Conservation (phyloP, 225 moss, liverwort and hornwort species). For the Pseudoscleropodium purum region DNA sequence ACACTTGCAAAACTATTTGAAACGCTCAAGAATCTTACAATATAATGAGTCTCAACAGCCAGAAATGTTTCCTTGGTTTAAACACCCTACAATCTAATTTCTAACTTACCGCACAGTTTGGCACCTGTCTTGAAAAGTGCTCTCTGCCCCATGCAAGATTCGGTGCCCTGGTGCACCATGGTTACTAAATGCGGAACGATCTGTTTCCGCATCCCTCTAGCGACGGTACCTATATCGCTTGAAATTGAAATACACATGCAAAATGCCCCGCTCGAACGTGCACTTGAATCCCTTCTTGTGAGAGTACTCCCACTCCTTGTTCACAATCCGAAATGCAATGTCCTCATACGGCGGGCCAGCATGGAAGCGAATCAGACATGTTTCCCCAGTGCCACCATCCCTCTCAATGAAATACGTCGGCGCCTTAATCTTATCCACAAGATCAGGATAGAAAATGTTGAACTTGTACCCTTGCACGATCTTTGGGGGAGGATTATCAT, state of each 20-base stretch:
- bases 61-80: background rate
- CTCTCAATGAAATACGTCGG: slow-evolving; percentile 71
- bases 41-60: background rate
- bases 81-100: background rate
- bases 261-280: slow-evolving; percentile 89
- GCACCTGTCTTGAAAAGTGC: background rate
- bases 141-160: background rate
- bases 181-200: background rate
- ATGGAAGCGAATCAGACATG: slow-evolving; percentile 83
- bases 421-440: slow-evolving; percentile 85
- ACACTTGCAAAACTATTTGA: background rate
- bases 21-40: background rate
- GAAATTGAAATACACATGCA: slow-evolving; percentile 95
- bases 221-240: slow-evolving; percentile 83
- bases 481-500: slow-evolving; percentile 93
- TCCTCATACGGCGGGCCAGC: slow-evolving; percentile 97
- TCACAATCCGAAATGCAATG: slow-evolving; percentile 92
- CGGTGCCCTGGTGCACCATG: background rate
- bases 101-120: background rate
- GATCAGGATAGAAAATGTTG: slow-evolving; percentile 92
- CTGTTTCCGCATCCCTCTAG: slow-evolving; percentile 20
- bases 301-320: slow-evolving; percentile 94
- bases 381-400: slow-evolving; percentile 82
- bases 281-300: slow-evolving; percentile 98
- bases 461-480: slow-evolving; percentile 98